A percentile compares a stretch with the other conserved stretches of the same genome.
phyloP scores from a whole-genome alignment of 345 rosid genomes.

The Zanthoxylum bungeanum region DNA sequence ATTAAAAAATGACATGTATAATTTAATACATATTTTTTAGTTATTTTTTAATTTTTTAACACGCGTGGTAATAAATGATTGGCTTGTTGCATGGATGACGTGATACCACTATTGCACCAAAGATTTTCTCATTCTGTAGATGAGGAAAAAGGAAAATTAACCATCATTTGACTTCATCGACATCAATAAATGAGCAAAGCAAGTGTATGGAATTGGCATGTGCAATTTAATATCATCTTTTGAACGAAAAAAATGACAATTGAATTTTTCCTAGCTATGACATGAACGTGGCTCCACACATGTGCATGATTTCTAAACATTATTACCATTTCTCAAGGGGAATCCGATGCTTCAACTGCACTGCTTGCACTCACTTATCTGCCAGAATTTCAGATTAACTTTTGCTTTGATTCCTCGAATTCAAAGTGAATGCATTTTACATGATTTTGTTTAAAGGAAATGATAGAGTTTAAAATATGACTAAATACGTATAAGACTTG shows the following conservation, averaged over 20 bases:
- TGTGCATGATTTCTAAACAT: constrained; percentile 7
- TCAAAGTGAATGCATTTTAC: constrained; percentile 1
- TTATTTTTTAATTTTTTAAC: no score
- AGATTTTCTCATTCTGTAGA: no score
- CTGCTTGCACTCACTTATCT: not conserved
- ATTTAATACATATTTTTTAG: no score
- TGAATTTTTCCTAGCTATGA: not conserved
- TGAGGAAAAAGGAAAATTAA: no score
- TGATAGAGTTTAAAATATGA: no score
- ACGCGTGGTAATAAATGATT: no score
- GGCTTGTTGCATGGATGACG: no score
- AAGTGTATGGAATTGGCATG: not conserved
- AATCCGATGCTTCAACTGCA: constrained; percentile 32
- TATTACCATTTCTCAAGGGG: constrained; percentile 9
- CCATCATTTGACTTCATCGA: no score
- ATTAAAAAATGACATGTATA: no score
- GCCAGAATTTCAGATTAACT: constrained; percentile 1
- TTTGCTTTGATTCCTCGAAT: constrained; percentile 5
- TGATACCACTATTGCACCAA: no score
- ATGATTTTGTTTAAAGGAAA: constrained; percentile 26
- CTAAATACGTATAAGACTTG: no score
- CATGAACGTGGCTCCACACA: constrained; percentile 25
- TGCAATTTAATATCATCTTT: not conserved
- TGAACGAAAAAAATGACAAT: not conserved
- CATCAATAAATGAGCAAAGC: not conserved